Evolutionary conservation across 139 green algal genomes (phyloP).

Genomic region (Trebouxia sp.): DNA sequence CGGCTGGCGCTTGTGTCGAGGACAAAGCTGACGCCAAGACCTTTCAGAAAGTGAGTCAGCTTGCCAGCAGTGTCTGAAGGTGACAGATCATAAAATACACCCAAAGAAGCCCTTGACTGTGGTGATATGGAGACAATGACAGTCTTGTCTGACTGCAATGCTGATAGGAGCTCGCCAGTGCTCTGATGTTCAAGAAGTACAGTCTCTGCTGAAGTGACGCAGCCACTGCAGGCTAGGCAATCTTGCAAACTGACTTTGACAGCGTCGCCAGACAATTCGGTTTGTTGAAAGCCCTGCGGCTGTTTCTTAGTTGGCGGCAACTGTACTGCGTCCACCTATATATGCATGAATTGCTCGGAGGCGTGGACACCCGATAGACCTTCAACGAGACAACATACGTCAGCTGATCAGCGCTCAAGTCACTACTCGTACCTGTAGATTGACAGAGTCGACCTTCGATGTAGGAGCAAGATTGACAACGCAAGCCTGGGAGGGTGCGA

Average conservation of each 20-base stretch:
- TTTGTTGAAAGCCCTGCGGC: constrained; percentile 31
- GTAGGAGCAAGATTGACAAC: constrained; percentile 74
- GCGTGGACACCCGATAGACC: too few species aligned
- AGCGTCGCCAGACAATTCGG: constrained; percentile 35
- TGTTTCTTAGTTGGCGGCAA: background rate
- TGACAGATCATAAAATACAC: constrained; percentile 44
- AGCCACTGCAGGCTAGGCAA: constrained; percentile 97
- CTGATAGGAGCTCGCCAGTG: constrained; percentile 61
- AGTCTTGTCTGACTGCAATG: constrained; percentile 30
- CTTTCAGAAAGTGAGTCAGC: constrained; percentile 62
- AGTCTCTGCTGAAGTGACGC: constrained; percentile 94
- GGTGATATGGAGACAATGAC: constrained; percentile 90
- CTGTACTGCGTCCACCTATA: constrained; percentile 40
- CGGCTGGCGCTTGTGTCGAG: constrained; percentile 68
- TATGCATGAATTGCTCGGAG: background rate
- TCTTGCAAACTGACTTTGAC: constrained; percentile 94
- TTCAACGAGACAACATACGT: too few species aligned
- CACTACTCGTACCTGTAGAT: background rate
- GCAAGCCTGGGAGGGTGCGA: constrained; percentile 90
- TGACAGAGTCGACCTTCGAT: constrained; percentile 1
- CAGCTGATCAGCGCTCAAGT: background rate
- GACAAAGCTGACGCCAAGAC: constrained; percentile 69
- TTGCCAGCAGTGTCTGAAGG: constrained; percentile 30
- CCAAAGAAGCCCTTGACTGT: constrained; percentile 79
- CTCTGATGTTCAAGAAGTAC: constrained; percentile 94